Percentiles rank a stretch among this genome's conserved stretches.
Conservation (phyloP, 371 early-diverging fungal genomes). For the Sporodiniella umbellata region DNA sequence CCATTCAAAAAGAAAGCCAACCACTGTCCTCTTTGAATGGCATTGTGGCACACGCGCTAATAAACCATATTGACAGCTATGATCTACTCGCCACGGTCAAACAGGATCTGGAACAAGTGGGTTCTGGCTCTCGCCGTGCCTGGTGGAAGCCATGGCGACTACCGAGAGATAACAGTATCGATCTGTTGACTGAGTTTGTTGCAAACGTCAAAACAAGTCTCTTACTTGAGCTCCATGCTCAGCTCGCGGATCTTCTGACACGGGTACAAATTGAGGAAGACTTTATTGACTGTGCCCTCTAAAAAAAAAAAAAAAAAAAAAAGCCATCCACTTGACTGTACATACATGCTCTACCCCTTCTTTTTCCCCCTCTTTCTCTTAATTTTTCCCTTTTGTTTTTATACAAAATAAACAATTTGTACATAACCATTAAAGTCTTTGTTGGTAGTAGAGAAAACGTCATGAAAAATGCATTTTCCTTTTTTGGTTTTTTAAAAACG, state of each 20-base stretch:
- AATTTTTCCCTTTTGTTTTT: too few species aligned
- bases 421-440: too few species aligned
- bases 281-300: too few species aligned
- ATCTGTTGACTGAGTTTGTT: constrained; percentile 12
- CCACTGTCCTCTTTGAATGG: constrained; percentile 14
- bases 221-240: constrained; percentile 13
- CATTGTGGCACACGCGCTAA: constrained; percentile 8
- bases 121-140: neutral
- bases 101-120: constrained; percentile 2
- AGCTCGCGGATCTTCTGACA: constrained; percentile 16
- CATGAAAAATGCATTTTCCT: neutral
- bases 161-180: neutral
- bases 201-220: constrained; percentile 7
- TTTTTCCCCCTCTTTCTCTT: too few species aligned
- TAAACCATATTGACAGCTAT: constrained; percentile 12
- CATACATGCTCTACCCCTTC: too few species aligned
- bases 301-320: too few species aligned
- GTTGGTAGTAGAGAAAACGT: too few species aligned
- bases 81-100: constrained; percentile 6
- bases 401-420: too few species aligned
- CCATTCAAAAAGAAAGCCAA: neutral
- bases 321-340: neutral
- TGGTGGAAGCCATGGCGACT: too few species aligned
- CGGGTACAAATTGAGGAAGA: constrained; percentile 12
- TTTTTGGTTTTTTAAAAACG: neutral